These are phyloP conservation scores for Syzygium jambos DNA, from an alignment of 345 rosid species.

Conservation along the genomic window DNA sequence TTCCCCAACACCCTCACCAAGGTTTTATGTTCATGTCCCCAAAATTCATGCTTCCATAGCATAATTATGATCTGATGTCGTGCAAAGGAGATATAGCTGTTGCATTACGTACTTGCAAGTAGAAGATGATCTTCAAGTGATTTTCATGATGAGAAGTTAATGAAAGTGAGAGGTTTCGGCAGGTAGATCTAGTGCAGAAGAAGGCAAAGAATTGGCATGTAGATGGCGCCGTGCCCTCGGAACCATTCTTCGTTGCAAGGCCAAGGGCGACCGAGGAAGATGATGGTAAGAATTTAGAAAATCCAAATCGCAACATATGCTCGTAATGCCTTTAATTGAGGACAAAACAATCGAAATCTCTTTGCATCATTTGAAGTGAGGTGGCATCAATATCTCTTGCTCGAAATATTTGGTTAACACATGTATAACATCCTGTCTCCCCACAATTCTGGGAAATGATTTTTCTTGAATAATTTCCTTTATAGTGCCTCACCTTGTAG, in stretches of 20 bases:
- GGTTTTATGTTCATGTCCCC: slow-evolving; percentile 19
- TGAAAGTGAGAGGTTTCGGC: not conserved
- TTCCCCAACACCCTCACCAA: slow-evolving; percentile 89
- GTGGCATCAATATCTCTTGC: not conserved
- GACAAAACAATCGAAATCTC: not conserved
- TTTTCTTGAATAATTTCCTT: not conserved
- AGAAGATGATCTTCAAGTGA: not conserved
- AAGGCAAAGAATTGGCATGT: slow-evolving; percentile 73
- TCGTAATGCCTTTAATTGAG: not conserved
- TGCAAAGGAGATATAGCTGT: not conserved
- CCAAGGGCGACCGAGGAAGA: slow-evolving; percentile 78
- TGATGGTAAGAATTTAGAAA: slow-evolving; percentile 41
- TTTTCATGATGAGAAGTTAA: not conserved
- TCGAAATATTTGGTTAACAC: not conserved
- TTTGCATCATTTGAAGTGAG: not conserved
- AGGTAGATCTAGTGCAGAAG: slow-evolving; percentile 64
- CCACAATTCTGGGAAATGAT: not conserved
- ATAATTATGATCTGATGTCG: not conserved
- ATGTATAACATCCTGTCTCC: not conserved
- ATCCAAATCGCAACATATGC: not conserved
- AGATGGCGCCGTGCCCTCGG: slow-evolving; percentile 69
- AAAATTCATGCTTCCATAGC: not conserved
- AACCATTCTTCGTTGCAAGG: slow-evolving; percentile 78
- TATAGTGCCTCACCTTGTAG: not conserved
- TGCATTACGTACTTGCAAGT: not conserved